Evolutionary conservation across 306 rosid species (phyloP).

Genomic region (Mimosa bimucronata): DNA sequence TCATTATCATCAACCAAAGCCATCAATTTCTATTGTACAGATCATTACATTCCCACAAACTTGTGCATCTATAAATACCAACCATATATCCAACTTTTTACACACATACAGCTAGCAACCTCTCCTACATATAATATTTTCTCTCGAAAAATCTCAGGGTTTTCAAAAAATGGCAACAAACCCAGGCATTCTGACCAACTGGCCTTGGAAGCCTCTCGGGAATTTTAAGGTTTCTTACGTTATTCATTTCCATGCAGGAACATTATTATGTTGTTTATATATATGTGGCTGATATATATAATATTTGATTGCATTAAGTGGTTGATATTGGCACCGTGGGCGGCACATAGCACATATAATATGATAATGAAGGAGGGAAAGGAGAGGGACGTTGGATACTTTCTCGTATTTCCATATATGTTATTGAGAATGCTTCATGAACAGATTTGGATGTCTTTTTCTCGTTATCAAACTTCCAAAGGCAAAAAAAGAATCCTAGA

Average conservation of each 20-base stretch:
- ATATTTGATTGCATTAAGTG: conserved; percentile 42
- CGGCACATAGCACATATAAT: conserved; percentile 49
- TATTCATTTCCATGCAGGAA: background rate
- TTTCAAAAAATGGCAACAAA: conserved; percentile 7
- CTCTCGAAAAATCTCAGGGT: background rate
- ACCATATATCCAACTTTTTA: background rate
- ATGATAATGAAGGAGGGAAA: conserved; percentile 32
- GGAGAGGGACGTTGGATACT: conserved; percentile 43
- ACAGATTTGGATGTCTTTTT: conserved; percentile 65
- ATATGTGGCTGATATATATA: background rate
- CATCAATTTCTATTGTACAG: background rate
- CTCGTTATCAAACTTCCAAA: conserved; percentile 60
- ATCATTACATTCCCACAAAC: background rate
- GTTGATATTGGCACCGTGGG: conserved; percentile 63
- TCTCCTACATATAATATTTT: background rate
- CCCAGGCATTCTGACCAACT: conserved; percentile 22
- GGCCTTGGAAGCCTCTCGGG: conserved; percentile 29
- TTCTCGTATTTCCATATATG: conserved; percentile 54
- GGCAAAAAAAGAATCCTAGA: conserved; percentile 57
- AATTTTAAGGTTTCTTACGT: conserved; percentile 7
- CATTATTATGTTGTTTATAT: background rate
- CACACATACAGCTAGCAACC: background rate
- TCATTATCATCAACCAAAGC: background rate
- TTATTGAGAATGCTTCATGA: conserved; percentile 59
- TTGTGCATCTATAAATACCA: background rate